Conservation (phyloP, 148 eudicot genomes). For the Cornus suecica region DNA sequence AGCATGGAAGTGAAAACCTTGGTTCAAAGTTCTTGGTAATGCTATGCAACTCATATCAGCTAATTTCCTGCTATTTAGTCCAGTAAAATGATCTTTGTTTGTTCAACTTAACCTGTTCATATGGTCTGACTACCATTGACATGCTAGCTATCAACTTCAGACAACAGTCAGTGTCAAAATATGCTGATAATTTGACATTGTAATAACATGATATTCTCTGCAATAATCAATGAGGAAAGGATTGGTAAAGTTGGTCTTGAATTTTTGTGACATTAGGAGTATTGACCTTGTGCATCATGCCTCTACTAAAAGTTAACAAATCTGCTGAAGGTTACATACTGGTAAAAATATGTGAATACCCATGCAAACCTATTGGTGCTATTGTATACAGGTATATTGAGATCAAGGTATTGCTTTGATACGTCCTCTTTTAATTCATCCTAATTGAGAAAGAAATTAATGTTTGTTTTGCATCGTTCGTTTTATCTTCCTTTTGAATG, state of each 20-base stretch:
- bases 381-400: not conserved
- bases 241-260: not conserved
- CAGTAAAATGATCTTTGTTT: not conserved
- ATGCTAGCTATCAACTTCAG: constrained; percentile 2
- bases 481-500: not conserved
- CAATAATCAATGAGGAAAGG: not conserved
- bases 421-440: not conserved
- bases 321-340: constrained; percentile 6
- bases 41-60: not conserved
- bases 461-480: not conserved
- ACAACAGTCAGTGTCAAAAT: not conserved
- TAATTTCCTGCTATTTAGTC: constrained; percentile 7
- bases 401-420: not conserved
- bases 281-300: not conserved
- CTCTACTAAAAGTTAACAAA: not conserved
- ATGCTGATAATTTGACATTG: not conserved
- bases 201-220: not conserved
- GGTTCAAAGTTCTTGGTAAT: constrained; percentile 38
- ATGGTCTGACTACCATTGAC: not conserved
- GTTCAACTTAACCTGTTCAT: not conserved
- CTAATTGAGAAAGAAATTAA: not conserved
- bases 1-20: constrained; percentile 4
- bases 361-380: not conserved
- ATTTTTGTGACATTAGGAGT: not conserved
- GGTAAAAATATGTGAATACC: not conserved